These are phyloP conservation scores for Cladosporium halotolerans DNA, from an alignment of 2,329 filamentous ascomycete genomes.

Conservation along the genomic window DNA sequence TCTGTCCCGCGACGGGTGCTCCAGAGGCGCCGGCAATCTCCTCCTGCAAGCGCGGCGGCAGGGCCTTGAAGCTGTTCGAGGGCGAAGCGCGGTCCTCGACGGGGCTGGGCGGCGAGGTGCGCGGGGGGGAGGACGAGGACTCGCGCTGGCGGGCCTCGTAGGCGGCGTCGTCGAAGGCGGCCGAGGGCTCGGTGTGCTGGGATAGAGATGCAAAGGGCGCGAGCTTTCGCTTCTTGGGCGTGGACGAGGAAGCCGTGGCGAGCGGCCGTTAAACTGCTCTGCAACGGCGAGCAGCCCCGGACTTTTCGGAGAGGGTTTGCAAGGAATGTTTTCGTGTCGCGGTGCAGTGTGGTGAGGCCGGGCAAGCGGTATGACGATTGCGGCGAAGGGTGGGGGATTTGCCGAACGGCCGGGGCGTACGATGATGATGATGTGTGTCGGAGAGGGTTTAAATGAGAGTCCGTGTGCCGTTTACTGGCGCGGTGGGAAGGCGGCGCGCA, in stretches of 20 bases:
- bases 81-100: slow-evolving; percentile 14
- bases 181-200: neutral
- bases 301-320: slow-evolving; percentile 1
- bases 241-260: slow-evolving; percentile 11
- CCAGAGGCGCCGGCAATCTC: slow-evolving; percentile 32
- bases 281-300: slow-evolving; percentile 12
- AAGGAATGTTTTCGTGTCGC: slow-evolving; percentile 2
- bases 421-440: too few relatives aligned
- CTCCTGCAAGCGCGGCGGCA: slow-evolving; percentile 52
- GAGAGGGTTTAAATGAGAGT: too few relatives aligned
- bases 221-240: slow-evolving; percentile 42
- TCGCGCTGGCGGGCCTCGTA: slow-evolving; percentile 9
- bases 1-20: slow-evolving; percentile 23
- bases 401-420: too few relatives aligned
- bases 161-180: slow-evolving; percentile 4
- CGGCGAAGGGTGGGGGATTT: too few relatives aligned
- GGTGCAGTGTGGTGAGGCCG: too few relatives aligned
- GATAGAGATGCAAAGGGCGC: slow-evolving; percentile 25
- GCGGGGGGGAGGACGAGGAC: slow-evolving; percentile 7
- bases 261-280: slow-evolving; percentile 8
- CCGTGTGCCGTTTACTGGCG: too few relatives aligned
- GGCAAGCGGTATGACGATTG: too few relatives aligned
- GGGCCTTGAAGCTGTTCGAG: slow-evolving; percentile 30
- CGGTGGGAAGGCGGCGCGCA: too few relatives aligned
- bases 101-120: slow-evolving; percentile 2